A percentile compares a stretch with the other conserved stretches of the same genome.
phyloP scores from a whole-genome alignment of 169 alveolate species.

The Theileria sp. region DNA sequence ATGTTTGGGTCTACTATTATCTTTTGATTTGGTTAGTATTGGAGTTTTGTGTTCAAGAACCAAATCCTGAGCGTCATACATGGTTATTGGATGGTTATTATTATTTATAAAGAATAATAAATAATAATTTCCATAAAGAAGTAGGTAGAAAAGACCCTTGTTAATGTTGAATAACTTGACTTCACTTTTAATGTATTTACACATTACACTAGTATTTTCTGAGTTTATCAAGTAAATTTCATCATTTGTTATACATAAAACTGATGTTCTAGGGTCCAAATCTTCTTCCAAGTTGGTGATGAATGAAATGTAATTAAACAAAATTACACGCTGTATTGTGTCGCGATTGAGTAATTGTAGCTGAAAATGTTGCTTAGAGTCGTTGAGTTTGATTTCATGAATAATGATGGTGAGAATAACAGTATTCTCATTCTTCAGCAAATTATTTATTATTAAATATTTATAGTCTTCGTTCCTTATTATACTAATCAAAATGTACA shows the following conservation, averaged over 20 bases:
- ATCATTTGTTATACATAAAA: background rate
- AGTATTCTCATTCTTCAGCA: background rate
- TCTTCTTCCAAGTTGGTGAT: background rate
- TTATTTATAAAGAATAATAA: background rate
- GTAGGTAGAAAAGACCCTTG: background rate
- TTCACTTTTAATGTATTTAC: background rate
- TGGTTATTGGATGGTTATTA: background rate
- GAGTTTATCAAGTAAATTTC: background rate
- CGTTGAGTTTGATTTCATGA: background rate
- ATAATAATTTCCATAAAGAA: background rate
- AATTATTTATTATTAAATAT: no score
- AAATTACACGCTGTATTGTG: background rate
- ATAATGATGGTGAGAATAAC: background rate
- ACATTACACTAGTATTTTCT: background rate
- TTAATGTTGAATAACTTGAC: background rate
- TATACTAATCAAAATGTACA: background rate
- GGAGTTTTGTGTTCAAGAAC: background rate
- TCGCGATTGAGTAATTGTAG: background rate
- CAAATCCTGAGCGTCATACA: background rate
- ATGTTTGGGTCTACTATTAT: background rate
- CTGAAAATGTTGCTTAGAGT: background rate
- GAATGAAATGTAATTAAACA: background rate
- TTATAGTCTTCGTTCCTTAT: background rate
- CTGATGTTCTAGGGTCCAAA: background rate
- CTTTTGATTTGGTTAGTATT: background rate